Base-by-base conservation (phyloP, 2,329 filamentous ascomycete species). In the Triangularia setosa region DNA sequence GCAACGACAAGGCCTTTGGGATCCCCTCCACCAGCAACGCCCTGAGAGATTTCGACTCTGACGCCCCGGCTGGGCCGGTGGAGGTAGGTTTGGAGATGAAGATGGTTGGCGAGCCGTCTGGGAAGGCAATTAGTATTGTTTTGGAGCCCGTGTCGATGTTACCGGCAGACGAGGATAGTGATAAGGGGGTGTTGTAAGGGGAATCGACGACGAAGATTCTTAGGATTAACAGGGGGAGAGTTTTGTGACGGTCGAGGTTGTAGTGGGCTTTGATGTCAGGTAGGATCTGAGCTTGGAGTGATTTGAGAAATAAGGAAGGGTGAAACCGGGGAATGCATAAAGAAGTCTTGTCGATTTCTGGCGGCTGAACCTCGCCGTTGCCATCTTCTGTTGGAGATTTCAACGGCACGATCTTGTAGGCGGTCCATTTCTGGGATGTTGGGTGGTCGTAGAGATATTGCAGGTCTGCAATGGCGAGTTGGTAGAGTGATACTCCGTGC, bases 261-360 rank as follows among this genome's bases (percentile, higher is more conserved):
- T 92, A 95, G 76, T 96, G 91, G 4, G 90, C 90, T 75, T 95
- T 96, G 70, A 93, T 85, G 64, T 95, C 84, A 1, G 92, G 90
- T 1, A 91, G 81, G 18, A 93, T 84, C 72, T 93, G 88, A 48
- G 82, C 81, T 69, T 93, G 90, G 1, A 97, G 84, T 69, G 89
- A 90, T 68, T 86, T 85, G 40, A 96, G 80, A 74, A 96, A 96
- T 0, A 89, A 91, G 4, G 90, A 87, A 0, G 91, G 90, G 72
- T 96, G 91, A 71, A 95, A 91, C 16, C 89, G 87, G 11, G 92
- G 91, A 58, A 89, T 78, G 3, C 75, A 72, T 30, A 87, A 75
- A 6, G 80, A 79, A 67, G 78, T 74, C 57, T 77, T 75, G 71
- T 86, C 80, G 14, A 79, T 71, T 64, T 76, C 75, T 48, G 79